Percentiles rank a stretch among this genome's conserved stretches.
phyloP scores from a whole-genome alignment of 352 stramenopile genomes.

The Globisporangium nunn region DNA sequence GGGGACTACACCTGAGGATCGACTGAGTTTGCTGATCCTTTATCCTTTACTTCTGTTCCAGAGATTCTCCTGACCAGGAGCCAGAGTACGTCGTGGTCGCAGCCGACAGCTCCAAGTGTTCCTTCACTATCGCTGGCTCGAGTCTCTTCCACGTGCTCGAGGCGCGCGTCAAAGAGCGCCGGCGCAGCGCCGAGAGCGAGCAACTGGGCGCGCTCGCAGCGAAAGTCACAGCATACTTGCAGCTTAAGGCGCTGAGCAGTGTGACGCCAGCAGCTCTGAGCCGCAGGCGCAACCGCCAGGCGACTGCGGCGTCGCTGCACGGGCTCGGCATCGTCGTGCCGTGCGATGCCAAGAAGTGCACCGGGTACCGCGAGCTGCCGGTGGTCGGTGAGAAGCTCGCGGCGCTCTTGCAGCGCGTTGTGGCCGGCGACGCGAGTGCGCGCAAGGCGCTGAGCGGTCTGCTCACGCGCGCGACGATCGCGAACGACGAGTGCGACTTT shows the following conservation, averaged over 20 bases:
- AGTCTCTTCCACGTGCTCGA: constrained; percentile 39
- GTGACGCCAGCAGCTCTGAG: constrained; percentile 14
- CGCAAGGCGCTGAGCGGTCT: constrained; percentile 37
- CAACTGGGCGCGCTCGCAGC: not conserved
- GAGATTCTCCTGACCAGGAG: constrained; percentile 32
- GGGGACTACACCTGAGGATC: too few relatives aligned
- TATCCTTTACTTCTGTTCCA: constrained; percentile 1
- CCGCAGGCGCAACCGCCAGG: constrained; percentile 22
- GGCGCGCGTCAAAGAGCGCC: not conserved
- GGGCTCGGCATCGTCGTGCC: constrained; percentile 47
- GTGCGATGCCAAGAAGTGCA: constrained; percentile 37
- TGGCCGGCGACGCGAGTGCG: constrained; percentile 11
- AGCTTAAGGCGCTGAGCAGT: not conserved
- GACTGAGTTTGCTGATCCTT: too few relatives aligned
- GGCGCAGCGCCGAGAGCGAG: not conserved
- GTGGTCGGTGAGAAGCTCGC: constrained; percentile 24
- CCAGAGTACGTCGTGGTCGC: constrained; percentile 35
- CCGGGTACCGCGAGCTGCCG: constrained; percentile 48
- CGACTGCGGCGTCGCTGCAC: constrained; percentile 28
- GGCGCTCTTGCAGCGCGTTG: constrained; percentile 23
- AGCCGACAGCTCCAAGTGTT: constrained; percentile 20
- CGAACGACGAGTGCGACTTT: constrained; percentile 68
- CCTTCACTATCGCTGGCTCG: constrained; percentile 26
- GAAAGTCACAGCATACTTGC: constrained; percentile 3
- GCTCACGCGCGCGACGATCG: constrained; percentile 60